Conservation (phyloP, 202 grass and related monocot genomes). For the Setaria viridis region DNA sequence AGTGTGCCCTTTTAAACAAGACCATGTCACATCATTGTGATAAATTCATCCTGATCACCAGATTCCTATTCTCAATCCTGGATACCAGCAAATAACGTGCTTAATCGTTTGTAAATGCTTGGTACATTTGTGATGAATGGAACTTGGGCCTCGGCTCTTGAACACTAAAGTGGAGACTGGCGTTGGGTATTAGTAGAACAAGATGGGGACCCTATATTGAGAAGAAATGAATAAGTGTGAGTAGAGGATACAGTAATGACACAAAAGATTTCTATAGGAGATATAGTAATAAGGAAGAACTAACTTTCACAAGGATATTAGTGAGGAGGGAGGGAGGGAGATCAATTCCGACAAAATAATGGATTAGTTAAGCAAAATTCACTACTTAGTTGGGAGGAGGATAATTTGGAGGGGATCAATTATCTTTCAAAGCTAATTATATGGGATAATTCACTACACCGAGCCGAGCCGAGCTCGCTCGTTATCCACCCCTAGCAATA, state of each 20-base stretch:
- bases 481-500: no score
- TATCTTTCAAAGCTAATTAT: not conserved
- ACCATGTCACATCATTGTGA: no score
- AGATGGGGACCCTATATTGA: not conserved
- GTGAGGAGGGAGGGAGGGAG: not conserved
- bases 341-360: not conserved
- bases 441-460: not conserved
- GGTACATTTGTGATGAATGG: not conserved
- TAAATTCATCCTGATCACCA: not conserved
- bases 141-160: not conserved
- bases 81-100: not conserved
- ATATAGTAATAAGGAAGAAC: not conserved
- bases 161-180: not conserved
- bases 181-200: not conserved
- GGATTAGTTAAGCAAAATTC: not conserved
- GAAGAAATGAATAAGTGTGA: not conserved
- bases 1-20: not conserved
- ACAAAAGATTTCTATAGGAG: not conserved
- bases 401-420: not conserved
- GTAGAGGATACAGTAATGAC: not conserved
- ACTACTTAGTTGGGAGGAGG: not conserved
- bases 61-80: not conserved
- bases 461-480: no score
- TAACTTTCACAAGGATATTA: not conserved
- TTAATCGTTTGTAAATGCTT: not conserved